Evolutionary conservation across 257 asterid species (phyloP), one percentile per base, ranked within the genome.

Genomic region (Solanum lycopersicoides): DNA sequence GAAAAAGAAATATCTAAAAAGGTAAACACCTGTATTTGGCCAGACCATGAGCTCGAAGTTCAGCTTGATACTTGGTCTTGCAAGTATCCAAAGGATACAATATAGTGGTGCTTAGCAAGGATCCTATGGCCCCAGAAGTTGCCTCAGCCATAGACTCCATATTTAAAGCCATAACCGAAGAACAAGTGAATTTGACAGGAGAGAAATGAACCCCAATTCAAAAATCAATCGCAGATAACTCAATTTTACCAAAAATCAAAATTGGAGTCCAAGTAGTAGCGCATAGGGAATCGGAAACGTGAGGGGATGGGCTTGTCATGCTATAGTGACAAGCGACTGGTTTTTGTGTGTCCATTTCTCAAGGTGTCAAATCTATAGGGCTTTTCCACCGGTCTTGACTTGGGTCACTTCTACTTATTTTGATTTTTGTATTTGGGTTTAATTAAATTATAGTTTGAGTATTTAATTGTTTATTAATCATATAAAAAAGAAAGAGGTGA

Each of bases 31-130:
- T 94, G 92, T 96, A 96, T 92, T 89, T 96, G 83, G 91, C 93
- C 60, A 89, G 94, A 88, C 91, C 92, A 32, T 91, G 98, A 89
- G 92, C 90, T 87, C 93, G 95, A 91, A 94, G 93, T 75, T 96
- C 99, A 88, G 99, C 98, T 92, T 96, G 99, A 76, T 93, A 96
- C 89, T 95, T 96, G n/a, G 95, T 92, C 91, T 96, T 96, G 93
- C 98, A 95, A 86, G 99, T 96, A 69, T 96, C 99, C 18, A 96
- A 92, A 32, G 99, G 99, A 88, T 96, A 96, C 91, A 96, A 69
- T 80, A 96, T 83, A 87, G 99, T 94, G 90, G 98, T 96, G 91
- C 99, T 96, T 47, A 94, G 93, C 88, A 96, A 93, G 71, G 99
- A 88, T 86, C 99, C 99, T 85, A 96, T 89, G 56, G 99, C 99